phyloP scores from a whole-genome alignment of 306 rosid species.

The Prosopis cineraria region DNA sequence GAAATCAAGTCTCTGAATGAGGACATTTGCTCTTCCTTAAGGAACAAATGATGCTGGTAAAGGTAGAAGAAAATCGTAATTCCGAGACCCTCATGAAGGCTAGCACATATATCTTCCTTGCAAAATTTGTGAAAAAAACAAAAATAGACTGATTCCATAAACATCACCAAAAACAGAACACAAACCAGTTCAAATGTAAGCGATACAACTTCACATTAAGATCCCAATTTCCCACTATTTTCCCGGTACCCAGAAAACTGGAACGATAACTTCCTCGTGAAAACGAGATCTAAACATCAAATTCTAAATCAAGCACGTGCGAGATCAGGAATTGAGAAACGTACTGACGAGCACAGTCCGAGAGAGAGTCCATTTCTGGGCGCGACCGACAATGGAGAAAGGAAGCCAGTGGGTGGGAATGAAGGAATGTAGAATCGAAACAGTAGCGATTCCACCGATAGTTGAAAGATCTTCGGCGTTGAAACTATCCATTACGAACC shows the following conservation, averaged over 20 bases:
- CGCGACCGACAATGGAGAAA: constrained; percentile 97
- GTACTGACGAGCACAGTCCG: constrained; percentile 88
- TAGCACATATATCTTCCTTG: neutral
- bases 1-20: neutral
- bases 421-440: constrained; percentile 92
- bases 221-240: neutral
- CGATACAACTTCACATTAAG: neutral
- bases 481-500: constrained; percentile 58
- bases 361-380: constrained; percentile 98
- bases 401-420: constrained; percentile 99
- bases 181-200: neutral
- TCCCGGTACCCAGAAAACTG: neutral
- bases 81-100: constrained; percentile 4
- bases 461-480: constrained; percentile 96
- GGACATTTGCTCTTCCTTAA: neutral
- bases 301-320: neutral
- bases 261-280: neutral
- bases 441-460: constrained; percentile 97
- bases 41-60: neutral
- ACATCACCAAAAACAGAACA: neutral
- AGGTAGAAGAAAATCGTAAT: neutral
- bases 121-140: neutral
- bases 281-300: constrained; percentile 14
- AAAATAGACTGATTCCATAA: neutral
- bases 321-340: constrained; percentile 35